A percentile compares a stretch with the other conserved stretches of the same genome.
phyloP scores from a whole-genome alignment of 768 basidiomycete genomes.

The Boletus vermiculosoides region DNA sequence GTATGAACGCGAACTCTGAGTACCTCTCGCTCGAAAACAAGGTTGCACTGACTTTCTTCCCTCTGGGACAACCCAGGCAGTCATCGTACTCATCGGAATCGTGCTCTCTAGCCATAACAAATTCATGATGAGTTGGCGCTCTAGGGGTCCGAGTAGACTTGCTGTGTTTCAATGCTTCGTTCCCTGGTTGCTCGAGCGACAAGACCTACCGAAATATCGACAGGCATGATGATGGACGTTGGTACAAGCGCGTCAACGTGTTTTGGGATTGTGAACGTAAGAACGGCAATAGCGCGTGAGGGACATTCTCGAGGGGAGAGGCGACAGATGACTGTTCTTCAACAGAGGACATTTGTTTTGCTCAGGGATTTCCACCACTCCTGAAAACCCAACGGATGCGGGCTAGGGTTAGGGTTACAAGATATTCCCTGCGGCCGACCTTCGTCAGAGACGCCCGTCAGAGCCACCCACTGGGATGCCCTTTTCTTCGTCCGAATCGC shows the following conservation, averaged over 20 bases:
- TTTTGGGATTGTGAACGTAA: constrained; percentile 78
- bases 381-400: background rate
- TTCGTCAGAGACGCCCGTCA: too few species aligned
- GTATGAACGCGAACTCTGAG: constrained; percentile 3
- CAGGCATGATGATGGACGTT: constrained; percentile 83
- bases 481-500: background rate
- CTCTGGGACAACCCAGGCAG: constrained; percentile 73
- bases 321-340: constrained; percentile 16
- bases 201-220: constrained; percentile 76
- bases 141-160: constrained; percentile 74
- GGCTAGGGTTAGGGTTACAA: constrained; percentile 16
- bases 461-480: too few species aligned
- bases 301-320: constrained; percentile 27
- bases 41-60: constrained; percentile 56
- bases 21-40: background rate
- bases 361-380: background rate
- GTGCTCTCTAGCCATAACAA: constrained; percentile 84
- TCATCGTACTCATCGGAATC: constrained; percentile 64
- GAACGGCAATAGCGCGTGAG: constrained; percentile 76
- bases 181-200: background rate
- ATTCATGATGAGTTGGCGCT: constrained; percentile 85
- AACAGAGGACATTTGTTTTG: constrained; percentile 23
- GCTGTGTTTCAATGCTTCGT: constrained; percentile 4
- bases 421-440: too few species aligned
- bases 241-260: constrained; percentile 75